Percentiles rank a stretch among this genome's conserved stretches.
Conservation (phyloP, 345 rosid species). For the Physaria fendleri region DNA sequence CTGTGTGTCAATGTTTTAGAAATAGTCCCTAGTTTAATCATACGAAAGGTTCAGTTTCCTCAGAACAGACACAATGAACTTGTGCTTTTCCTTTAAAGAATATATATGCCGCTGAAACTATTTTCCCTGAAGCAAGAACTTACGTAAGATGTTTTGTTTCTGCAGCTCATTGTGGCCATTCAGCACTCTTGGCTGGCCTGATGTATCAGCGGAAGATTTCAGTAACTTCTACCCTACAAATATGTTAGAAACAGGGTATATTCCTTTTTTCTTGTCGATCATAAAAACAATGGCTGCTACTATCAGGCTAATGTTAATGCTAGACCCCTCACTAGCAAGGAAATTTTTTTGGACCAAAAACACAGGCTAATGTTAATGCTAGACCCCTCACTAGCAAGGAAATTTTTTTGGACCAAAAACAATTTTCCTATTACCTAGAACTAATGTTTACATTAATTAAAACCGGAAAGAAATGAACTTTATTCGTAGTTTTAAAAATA, state of each 20-base stretch:
- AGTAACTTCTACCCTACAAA: conserved; percentile 83
- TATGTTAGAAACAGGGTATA: conserved; percentile 93
- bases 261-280: conserved; percentile 6
- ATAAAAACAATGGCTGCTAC: conserved; percentile 6
- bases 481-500: not conserved
- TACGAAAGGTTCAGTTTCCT: not conserved
- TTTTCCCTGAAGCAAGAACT: not conserved
- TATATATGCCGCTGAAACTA: not conserved
- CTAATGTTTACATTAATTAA: not conserved
- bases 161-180: conserved; percentile 94
- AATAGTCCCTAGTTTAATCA: conserved; percentile 1
- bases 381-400: not conserved
- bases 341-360: too few species aligned
- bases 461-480: conserved; percentile 3
- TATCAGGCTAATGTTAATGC: conserved; percentile 7
- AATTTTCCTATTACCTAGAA: not conserved
- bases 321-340: not conserved
- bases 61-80: not conserved
- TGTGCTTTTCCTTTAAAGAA: not conserved
- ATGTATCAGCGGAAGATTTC: conserved; percentile 63
- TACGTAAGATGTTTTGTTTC: conserved; percentile 9
- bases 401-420: conserved; percentile 5
- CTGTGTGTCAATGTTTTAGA: not conserved
- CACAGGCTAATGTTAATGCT: conserved; percentile 8
- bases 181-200: conserved; percentile 99